phyloP scores from a whole-genome alignment of 2,329 filamentous ascomycete species.

The Dactylellina cionopaga region DNA sequence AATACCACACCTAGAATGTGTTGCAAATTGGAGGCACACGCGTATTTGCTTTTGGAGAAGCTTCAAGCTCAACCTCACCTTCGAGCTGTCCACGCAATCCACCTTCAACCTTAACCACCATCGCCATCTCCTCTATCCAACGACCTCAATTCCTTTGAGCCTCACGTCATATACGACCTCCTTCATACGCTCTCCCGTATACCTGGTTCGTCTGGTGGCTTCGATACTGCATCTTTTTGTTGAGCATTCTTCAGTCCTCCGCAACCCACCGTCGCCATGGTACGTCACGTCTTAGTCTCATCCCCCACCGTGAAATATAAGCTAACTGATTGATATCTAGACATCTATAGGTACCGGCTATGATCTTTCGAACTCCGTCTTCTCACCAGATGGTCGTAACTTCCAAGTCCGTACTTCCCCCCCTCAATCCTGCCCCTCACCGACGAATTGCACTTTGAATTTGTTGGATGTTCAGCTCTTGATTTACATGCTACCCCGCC shows the following conservation, averaged over 20 bases:
- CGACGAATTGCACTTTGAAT: too few species aligned
- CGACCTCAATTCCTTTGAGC: constrained; percentile 11
- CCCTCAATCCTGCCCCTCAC: background rate
- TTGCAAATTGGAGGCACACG: constrained; percentile 33
- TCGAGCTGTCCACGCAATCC: constrained; percentile 51
- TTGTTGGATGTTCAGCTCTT: too few species aligned
- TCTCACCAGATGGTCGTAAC: constrained; percentile 97
- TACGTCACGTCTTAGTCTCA: constrained; percentile 32
- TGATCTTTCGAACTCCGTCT: constrained; percentile 99
- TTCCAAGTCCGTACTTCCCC: constrained; percentile 75
- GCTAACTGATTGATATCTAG: constrained; percentile 63
- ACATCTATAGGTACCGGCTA: constrained; percentile 99
- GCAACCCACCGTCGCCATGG: constrained; percentile 36
- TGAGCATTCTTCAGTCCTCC: background rate
- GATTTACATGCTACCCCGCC: background rate
- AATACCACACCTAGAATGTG: constrained; percentile 43
- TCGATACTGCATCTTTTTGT: too few species aligned
- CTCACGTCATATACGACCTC: background rate
- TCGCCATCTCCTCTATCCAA: constrained; percentile 14
- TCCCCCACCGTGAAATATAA: background rate
- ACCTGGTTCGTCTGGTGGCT: too few species aligned
- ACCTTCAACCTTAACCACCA: constrained; percentile 2
- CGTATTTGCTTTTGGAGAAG: constrained; percentile 51
- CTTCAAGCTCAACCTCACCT: constrained; percentile 50
- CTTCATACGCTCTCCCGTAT: background rate